phyloP scores from a whole-genome alignment of 768 basidiomycete species.

The Omphalotus guepiniiformis region DNA sequence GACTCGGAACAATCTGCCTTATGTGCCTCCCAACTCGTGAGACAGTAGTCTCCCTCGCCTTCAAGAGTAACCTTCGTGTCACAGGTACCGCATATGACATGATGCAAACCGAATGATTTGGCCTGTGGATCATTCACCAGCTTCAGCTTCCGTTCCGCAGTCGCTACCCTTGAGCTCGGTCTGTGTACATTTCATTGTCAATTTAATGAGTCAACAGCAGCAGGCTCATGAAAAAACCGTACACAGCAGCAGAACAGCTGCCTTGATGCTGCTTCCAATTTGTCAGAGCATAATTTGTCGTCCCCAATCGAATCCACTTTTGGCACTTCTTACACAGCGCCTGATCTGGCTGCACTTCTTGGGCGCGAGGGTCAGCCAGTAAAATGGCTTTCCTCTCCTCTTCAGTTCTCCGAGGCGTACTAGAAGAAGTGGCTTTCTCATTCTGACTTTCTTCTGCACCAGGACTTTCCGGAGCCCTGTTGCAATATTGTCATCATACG shows the following conservation, averaged over 20 bases:
- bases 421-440: constrained; percentile 7
- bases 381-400: constrained; percentile 48
- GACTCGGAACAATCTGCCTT: constrained; percentile 43
- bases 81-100: constrained; percentile 53
- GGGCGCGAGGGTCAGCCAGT: constrained; percentile 48
- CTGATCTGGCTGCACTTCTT: constrained; percentile 44
- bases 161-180: constrained; percentile 56
- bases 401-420: constrained; percentile 24
- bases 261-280: constrained; percentile 56
- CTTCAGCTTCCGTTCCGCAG: constrained; percentile 56
- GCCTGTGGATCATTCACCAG: constrained; percentile 65
- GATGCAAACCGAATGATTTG: constrained; percentile 38
- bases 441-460: neutral
- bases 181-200: constrained; percentile 22
- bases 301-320: constrained; percentile 57
- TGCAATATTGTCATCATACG: neutral
- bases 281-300: constrained; percentile 34
- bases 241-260: constrained; percentile 43
- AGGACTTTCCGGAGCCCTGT: constrained; percentile 7
- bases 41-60: constrained; percentile 53
- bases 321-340: constrained; percentile 59
- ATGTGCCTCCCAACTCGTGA: constrained; percentile 60
- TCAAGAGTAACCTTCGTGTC: constrained; percentile 37
- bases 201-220: neutral
- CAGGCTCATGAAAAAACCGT: constrained; percentile 18